A percentile compares a stretch with the other conserved stretches of the same genome.
Evolutionary conservation across 768 basidiomycete genomes (phyloP).

Genomic region (Auricularia heimuer): DNA sequence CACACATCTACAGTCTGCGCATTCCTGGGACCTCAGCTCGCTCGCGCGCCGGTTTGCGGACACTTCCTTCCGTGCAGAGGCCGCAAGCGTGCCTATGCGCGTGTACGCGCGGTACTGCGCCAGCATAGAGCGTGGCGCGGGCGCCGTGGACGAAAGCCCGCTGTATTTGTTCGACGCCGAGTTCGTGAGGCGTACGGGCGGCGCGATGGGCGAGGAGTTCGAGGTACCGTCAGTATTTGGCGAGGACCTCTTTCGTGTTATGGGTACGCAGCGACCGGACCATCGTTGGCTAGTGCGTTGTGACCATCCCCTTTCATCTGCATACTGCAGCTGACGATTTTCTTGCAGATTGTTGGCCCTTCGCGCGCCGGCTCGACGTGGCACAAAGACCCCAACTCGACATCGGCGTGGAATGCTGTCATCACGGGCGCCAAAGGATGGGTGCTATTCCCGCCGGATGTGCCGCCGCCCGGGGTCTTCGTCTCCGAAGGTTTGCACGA

Average conservation of each 20-base stretch:
- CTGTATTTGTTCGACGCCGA: constrained; percentile 20
- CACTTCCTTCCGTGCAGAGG: constrained; percentile 16
- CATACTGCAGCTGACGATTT: too few species aligned
- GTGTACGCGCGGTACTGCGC: constrained; percentile 14
- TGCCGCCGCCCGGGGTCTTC: constrained; percentile 17
- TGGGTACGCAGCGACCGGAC: constrained; percentile 16
- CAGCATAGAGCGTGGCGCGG: constrained; percentile 1
- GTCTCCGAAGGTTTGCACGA: constrained; percentile 6
- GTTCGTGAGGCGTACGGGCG: constrained; percentile 12
- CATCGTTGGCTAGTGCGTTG: constrained; percentile 18
- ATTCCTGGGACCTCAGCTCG: constrained; percentile 12
- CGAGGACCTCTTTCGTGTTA: constrained; percentile 16
- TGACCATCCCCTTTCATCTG: background rate
- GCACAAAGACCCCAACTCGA: constrained; percentile 15
- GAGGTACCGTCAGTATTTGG: constrained; percentile 12
- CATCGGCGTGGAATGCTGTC: constrained; percentile 17
- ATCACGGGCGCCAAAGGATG: constrained; percentile 14
- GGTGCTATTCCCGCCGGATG: constrained; percentile 18
- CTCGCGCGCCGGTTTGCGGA: constrained; percentile 12
- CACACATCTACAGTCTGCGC: background rate
- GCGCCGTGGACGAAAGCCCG: constrained; percentile 16
- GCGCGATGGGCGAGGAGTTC: constrained; percentile 13
- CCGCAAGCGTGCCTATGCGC: constrained; percentile 11
- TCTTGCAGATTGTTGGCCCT: constrained; percentile 16
- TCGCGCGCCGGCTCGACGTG: constrained; percentile 17